These are phyloP conservation scores for Gypsophila paniculata DNA, from an alignment of 179 eudicot species.

Conservation along the genomic window DNA sequence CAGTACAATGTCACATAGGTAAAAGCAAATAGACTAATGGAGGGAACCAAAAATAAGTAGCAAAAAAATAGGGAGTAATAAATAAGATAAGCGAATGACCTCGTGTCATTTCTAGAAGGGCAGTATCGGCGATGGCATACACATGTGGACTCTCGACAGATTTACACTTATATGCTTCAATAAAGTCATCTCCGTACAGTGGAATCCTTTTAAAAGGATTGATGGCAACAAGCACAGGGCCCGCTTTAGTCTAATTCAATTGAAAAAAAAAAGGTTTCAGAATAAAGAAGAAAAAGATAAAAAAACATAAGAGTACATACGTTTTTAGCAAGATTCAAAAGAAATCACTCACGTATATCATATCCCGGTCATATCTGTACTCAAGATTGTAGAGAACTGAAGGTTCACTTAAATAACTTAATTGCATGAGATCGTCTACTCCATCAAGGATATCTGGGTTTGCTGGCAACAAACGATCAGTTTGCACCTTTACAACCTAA, in stretches of 20 bases:
- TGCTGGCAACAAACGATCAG: slow-evolving; percentile 68
- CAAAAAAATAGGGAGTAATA: not conserved
- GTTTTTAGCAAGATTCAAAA: slow-evolving; percentile 5
- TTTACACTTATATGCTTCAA: slow-evolving; percentile 68
- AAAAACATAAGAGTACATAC: not conserved
- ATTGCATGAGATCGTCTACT: slow-evolving; percentile 97
- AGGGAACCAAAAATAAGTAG: not conserved
- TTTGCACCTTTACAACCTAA: slow-evolving; percentile 75
- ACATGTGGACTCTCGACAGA: slow-evolving; percentile 84
- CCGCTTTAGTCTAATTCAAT: slow-evolving; percentile 76
- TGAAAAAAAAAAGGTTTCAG: slow-evolving; percentile 16
- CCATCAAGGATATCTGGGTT: slow-evolving; percentile 99
- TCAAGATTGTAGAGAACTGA: slow-evolving; percentile 90
- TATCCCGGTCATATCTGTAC: slow-evolving; percentile 70
- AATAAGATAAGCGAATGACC: slow-evolving; percentile 39
- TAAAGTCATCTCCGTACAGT: slow-evolving; percentile 70
- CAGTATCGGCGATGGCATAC: slow-evolving; percentile 90
- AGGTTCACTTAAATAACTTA: slow-evolving; percentile 90
- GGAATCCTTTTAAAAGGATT: slow-evolving; percentile 90
- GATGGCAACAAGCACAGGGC: slow-evolving; percentile 89
- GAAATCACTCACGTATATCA: slow-evolving; percentile 68
- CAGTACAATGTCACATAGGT: not conserved
- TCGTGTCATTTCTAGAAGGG: slow-evolving; percentile 88
- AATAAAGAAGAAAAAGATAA: not conserved
- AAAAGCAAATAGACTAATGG: not conserved